Evolutionary conservation across 2,329 filamentous ascomycete species (phyloP).

Genomic region (Monilinia fructicola): DNA sequence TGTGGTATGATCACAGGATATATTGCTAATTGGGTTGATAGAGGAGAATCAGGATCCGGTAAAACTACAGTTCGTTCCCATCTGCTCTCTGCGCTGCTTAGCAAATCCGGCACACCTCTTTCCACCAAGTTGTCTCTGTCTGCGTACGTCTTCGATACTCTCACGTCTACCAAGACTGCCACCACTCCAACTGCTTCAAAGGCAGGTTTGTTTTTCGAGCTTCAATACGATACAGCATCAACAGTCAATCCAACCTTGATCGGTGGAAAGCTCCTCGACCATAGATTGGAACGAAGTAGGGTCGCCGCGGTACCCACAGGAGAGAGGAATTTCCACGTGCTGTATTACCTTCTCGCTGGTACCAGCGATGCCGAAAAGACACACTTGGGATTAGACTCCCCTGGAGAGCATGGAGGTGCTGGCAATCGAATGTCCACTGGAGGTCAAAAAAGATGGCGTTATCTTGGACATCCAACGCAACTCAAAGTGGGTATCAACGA

Average conservation of each 20-base stretch:
- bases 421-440: slow-evolving; percentile 52
- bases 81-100: slow-evolving; percentile 78
- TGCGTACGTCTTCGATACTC: slow-evolving; percentile 90
- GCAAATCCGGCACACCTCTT: slow-evolving; percentile 87
- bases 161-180: slow-evolving; percentile 95
- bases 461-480: slow-evolving; percentile 92
- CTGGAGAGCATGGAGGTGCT: slow-evolving; percentile 37
- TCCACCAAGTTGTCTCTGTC: slow-evolving; percentile 92
- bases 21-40: slow-evolving; percentile 43
- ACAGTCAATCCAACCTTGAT: slow-evolving; percentile 83
- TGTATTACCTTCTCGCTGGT: slow-evolving; percentile 93
- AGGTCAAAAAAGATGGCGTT: slow-evolving; percentile 85
- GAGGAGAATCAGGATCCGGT: slow-evolving; percentile 91
- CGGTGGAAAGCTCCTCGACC: slow-evolving; percentile 91
- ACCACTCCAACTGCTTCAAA: slow-evolving; percentile 96
- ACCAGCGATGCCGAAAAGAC: slow-evolving; percentile 87
- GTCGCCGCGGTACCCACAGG: slow-evolving; percentile 91
- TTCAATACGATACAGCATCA: slow-evolving; percentile 92
- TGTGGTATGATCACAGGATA: background rate
- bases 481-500: slow-evolving; percentile 97
- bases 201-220: slow-evolving; percentile 89
- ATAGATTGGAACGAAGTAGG: slow-evolving; percentile 86
- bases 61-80: slow-evolving; percentile 95
- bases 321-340: slow-evolving; percentile 91
- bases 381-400: slow-evolving; percentile 64